Percentiles rank a stretch among this genome's conserved stretches.
phyloP scores from a whole-genome alignment of 345 rosid species.

The Murraya koenigii region DNA sequence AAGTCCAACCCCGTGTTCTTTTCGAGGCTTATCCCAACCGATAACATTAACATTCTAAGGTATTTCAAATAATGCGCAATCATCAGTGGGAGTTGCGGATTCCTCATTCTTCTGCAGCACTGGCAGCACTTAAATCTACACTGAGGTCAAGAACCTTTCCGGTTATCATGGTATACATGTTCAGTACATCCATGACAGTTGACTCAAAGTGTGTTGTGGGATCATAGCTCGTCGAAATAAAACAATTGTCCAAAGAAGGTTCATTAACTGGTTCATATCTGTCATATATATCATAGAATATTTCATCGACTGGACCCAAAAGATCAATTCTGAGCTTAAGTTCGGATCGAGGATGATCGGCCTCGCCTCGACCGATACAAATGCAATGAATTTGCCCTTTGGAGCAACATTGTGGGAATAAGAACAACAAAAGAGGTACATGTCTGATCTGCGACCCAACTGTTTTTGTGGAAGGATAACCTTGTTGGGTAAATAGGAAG shows the following conservation, averaged over 20 bases:
- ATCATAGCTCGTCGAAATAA: constrained; percentile 81
- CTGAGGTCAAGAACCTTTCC: constrained; percentile 95
- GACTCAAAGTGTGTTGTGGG: constrained; percentile 94
- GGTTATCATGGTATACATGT: constrained; percentile 86
- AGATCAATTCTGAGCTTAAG: constrained; percentile 81
- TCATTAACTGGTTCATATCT: constrained; percentile 82
- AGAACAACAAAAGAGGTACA: too few relatives aligned
- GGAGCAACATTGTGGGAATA: too few relatives aligned
- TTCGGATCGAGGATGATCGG: constrained; percentile 64
- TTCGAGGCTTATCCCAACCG: background rate
- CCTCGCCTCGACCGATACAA: too few relatives aligned
- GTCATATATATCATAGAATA: constrained; percentile 73
- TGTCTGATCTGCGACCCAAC: too few relatives aligned
- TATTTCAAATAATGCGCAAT: background rate
- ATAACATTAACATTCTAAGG: background rate
- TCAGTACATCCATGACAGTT: constrained; percentile 79
- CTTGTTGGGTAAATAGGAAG: too few relatives aligned
- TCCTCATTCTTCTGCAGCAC: constrained; percentile 81
- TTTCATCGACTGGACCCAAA: constrained; percentile 80
- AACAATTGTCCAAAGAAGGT: constrained; percentile 83
- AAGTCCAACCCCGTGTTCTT: background rate
- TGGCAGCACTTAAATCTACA: constrained; percentile 89
- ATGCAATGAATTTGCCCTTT: too few relatives aligned
- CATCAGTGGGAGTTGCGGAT: background rate
- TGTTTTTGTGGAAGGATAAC: too few relatives aligned